Evolutionary conservation across 2,329 filamentous ascomycete species (phyloP), one percentile per base, ranked within the genome.

Genomic region (Bipolaris victoriae): DNA sequence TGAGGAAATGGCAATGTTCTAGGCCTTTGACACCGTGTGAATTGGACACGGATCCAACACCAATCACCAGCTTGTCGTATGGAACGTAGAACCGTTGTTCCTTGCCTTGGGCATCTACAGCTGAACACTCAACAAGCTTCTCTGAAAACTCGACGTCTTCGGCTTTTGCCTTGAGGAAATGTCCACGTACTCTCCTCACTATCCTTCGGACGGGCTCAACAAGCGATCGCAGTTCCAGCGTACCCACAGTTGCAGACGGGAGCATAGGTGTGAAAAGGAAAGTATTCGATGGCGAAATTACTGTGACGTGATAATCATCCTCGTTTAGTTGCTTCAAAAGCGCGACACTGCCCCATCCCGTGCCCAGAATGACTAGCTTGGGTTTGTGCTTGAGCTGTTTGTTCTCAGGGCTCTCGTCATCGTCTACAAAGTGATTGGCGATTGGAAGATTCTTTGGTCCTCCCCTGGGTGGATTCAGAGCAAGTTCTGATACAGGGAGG

Each of bases 201-300:
- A 99, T 95, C 46, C 91, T 86, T 60, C 95, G 87, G 60, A 99
- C 91, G 0, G 95, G 95, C 77, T 99, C 95, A 39, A 97, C 92
- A 57, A 99, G 82, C 48, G 92, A 97, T 63, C 94, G 85, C 69
- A 98, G 81, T 72, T 97, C 94, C 31, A 99, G 82, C 0, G 95
- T 99, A 11, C 96, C 96, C 5, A 99, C 95, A 0, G 96, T 99
- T 7, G 95, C 96, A 33, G 92, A 97, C 1, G 95, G 95, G 41
- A 99, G 83, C 93, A 99, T 98, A 0, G 95, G 95, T 1, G 95
- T 99, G 77, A 99, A 99, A 31, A 99, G 80, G 79, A 99, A 99
- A 79, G 98, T 97, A 71, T 98, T 98, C 35, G 90, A 90, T 0
- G 95, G 94, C 11, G 92, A 96, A 41, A 99, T 89, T 37, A 99